These are phyloP conservation scores for Schoenoplectus tabernaemontani DNA, from an alignment of 202 grass and related monocot species.

Conservation along the genomic window DNA sequence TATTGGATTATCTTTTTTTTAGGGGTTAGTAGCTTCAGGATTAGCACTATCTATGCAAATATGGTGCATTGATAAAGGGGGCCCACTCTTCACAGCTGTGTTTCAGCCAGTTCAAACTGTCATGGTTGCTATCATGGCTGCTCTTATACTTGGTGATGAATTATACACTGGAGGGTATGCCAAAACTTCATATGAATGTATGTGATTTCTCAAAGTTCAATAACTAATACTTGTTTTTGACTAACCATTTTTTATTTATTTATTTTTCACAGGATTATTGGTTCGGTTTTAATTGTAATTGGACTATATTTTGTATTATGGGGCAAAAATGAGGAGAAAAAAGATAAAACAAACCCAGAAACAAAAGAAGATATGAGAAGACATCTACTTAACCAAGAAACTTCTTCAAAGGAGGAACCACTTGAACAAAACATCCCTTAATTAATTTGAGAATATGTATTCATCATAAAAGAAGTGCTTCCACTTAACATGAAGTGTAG, in stretches of 20 bases:
- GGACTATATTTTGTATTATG: slow-evolving; percentile 71
- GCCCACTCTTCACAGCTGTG: slow-evolving; percentile 49
- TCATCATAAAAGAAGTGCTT: slow-evolving; percentile 3
- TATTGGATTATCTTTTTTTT: background rate
- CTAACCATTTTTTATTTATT: background rate
- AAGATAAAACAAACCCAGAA: slow-evolving; percentile 14
- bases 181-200: background rate
- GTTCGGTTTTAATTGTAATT: slow-evolving; percentile 50
- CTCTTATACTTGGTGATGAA: slow-evolving; percentile 44
- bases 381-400: slow-evolving; percentile 34
- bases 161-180: slow-evolving; percentile 64
- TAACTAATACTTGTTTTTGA: background rate
- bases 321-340: slow-evolving; percentile 55
- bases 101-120: slow-evolving; percentile 66
- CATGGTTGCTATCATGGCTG: slow-evolving; percentile 43
- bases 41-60: slow-evolving; percentile 53
- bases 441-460: slow-evolving; percentile 3
- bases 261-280: slow-evolving; percentile 43
- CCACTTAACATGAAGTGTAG: background rate
- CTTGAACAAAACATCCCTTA: slow-evolving; percentile 22
- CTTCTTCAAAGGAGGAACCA: slow-evolving; percentile 9
- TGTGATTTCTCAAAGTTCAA: background rate
- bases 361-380: slow-evolving; percentile 29
- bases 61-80: slow-evolving; percentile 69
- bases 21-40: slow-evolving; percentile 60